Evolutionary conservation across 306 rosid species (phyloP).

Genomic region (Prosopis cineraria): DNA sequence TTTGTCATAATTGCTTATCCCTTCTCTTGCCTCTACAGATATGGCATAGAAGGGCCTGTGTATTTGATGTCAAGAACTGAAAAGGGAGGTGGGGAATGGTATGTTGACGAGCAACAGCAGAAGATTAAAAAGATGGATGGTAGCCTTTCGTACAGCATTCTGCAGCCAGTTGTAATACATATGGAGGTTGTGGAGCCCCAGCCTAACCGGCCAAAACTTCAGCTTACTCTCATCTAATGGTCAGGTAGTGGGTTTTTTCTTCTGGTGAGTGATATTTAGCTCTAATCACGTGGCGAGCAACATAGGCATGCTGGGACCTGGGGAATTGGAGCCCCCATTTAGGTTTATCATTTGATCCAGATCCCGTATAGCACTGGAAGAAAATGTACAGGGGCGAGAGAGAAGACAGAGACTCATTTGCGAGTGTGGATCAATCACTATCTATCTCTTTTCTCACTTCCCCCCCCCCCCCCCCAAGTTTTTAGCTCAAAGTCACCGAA

Average conservation of each 20-base stretch:
- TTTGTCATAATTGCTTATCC: constrained; percentile 10
- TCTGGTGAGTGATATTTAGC: background rate
- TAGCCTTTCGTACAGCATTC: constrained; percentile 62
- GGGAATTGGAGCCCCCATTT: background rate
- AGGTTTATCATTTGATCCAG: background rate
- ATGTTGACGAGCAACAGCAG: constrained; percentile 83
- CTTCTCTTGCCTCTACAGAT: constrained; percentile 43
- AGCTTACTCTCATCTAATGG: constrained; percentile 64
- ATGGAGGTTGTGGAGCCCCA: constrained; percentile 99
- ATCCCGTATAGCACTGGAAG: too few species aligned
- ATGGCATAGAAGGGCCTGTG: constrained; percentile 92
- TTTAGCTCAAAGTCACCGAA: too few species aligned
- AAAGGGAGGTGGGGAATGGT: constrained; percentile 89
- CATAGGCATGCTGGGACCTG: background rate
- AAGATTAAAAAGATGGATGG: constrained; percentile 89
- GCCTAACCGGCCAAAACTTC: constrained; percentile 88
- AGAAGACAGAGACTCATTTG: too few species aligned
- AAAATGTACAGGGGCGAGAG: too few species aligned
- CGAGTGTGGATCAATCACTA: too few species aligned
- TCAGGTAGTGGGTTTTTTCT: background rate
- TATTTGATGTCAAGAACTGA: constrained; percentile 69
- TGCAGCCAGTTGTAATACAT: constrained; percentile 72
- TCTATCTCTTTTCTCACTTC: too few species aligned
- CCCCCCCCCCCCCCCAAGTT: too few species aligned
- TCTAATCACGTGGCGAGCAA: background rate